Evolutionary conservation across 768 basidiomycete species (phyloP).

Genomic region (Suillus spraguei): DNA sequence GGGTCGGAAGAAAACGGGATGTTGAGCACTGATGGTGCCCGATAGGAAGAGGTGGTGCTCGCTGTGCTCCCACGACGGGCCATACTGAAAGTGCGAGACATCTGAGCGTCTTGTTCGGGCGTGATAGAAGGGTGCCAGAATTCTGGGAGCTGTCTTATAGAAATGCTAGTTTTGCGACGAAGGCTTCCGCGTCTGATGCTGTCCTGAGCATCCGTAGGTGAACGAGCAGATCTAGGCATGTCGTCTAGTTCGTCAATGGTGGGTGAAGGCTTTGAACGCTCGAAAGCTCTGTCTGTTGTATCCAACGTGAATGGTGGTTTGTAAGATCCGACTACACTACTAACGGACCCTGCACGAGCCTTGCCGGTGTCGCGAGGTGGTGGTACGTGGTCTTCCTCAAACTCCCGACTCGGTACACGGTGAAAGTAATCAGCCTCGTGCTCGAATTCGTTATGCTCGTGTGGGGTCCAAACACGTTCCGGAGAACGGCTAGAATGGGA

Average conservation of each 20-base stretch:
- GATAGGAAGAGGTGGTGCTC: slow-evolving; percentile 51
- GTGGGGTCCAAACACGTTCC: slow-evolving; percentile 26
- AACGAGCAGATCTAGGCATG: slow-evolving; percentile 22
- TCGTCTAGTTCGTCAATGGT: slow-evolving; percentile 34
- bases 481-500: slow-evolving; percentile 17
- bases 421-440: slow-evolving; percentile 26
- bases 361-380: slow-evolving; percentile 20
- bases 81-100: slow-evolving; percentile 44
- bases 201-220: slow-evolving; percentile 25
- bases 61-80: slow-evolving; percentile 51
- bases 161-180: slow-evolving; percentile 37
- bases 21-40: slow-evolving; percentile 42
- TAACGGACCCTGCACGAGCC: slow-evolving; percentile 29
- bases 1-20: slow-evolving; percentile 37
- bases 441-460: slow-evolving; percentile 23
- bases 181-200: slow-evolving; percentile 29
- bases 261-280: slow-evolving; percentile 22
- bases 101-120: slow-evolving; percentile 44
- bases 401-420: slow-evolving; percentile 19
- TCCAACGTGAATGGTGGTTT: slow-evolving; percentile 30
- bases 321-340: slow-evolving; percentile 27
- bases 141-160: slow-evolving; percentile 41
- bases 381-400: slow-evolving; percentile 27
- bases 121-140: slow-evolving; percentile 53
- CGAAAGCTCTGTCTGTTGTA: slow-evolving; percentile 21